These are phyloP conservation scores for Elongisporangium anandrum DNA, from an alignment of 352 stramenopile genomes.

Conservation along the genomic window DNA sequence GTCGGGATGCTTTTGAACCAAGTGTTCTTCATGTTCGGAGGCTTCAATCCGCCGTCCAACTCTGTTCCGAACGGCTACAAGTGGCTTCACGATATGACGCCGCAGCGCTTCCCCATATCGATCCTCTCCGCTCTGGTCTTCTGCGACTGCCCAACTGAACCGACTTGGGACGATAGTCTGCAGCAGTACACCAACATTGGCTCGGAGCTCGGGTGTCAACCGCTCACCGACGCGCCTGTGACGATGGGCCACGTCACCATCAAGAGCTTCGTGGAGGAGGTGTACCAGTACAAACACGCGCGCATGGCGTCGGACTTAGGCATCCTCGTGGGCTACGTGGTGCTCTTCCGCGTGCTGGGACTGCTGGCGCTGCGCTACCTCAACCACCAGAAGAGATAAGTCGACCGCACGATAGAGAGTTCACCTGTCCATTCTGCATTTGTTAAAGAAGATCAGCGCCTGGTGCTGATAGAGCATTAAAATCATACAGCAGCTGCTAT, in stretches of 20 bases:
- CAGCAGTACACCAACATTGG: constrained; percentile 12
- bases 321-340: constrained; percentile 25
- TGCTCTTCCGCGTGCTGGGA: constrained; percentile 23
- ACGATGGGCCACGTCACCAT: constrained; percentile 19
- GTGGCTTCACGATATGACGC: constrained; percentile 21
- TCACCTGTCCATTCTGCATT: too few relatives aligned
- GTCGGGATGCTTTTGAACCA: constrained; percentile 21
- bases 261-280: constrained; percentile 33
- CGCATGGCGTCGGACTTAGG: constrained; percentile 26
- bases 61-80: constrained; percentile 14
- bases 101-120: constrained; percentile 12
- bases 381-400: constrained; percentile 38
- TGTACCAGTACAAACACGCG: constrained; percentile 36
- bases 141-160: constrained; percentile 8
- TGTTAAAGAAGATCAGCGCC: too few relatives aligned
- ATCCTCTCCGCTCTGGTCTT: constrained; percentile 20
- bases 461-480: too few relatives aligned
- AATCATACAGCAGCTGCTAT: too few relatives aligned
- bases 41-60: constrained; percentile 20
- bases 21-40: constrained; percentile 36
- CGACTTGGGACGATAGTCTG: constrained; percentile 11
- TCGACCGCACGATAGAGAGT: too few relatives aligned
- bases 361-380: constrained; percentile 37
- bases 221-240: constrained; percentile 12
- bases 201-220: constrained; percentile 18